These are phyloP conservation scores for Prototheca wickerhamii DNA, from an alignment of 163 green algal species.

Conservation along the genomic window DNA sequence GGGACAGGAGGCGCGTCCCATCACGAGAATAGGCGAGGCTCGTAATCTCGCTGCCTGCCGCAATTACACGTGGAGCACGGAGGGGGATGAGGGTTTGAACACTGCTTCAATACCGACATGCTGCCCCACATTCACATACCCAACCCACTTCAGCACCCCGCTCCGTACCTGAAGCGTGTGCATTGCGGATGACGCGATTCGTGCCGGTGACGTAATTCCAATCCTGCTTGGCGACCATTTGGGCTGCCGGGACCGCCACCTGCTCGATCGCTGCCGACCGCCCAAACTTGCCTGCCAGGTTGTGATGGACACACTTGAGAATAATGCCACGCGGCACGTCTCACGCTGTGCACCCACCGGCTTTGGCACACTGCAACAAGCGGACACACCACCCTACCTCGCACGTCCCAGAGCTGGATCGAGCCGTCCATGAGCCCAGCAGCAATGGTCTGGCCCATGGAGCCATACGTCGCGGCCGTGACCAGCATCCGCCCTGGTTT, in stretches of 20 bases:
- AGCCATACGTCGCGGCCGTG: conserved; percentile 62
- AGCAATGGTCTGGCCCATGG: conserved; percentile 67
- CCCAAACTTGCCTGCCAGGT: conserved; percentile 64
- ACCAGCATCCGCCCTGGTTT: conserved; percentile 65
- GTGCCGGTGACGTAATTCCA: conserved; percentile 65
- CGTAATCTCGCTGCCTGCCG: conserved; percentile 60
- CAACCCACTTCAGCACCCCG: background rate
- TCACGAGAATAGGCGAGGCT: conserved; percentile 64
- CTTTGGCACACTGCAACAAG: background rate
- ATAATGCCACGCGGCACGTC: background rate
- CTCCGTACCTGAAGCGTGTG: conserved; percentile 32
- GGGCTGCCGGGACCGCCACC: conserved; percentile 41
- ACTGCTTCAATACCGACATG: too few species aligned
- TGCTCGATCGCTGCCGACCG: conserved; percentile 55
- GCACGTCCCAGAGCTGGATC: conserved; percentile 71
- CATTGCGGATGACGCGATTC: conserved; percentile 41
- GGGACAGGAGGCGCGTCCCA: conserved; percentile 55
- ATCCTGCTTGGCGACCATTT: conserved; percentile 45
- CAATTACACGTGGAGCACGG: background rate
- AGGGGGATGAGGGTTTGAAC: too few species aligned
- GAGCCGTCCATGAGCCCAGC: conserved; percentile 76
- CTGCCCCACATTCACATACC: background rate
- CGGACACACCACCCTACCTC: conserved; percentile 5
- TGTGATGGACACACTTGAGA: background rate
- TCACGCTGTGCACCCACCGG: background rate